Base-by-base conservation (phyloP, 176 grass and related monocot species). In the Phoenix roebelenii region DNA sequence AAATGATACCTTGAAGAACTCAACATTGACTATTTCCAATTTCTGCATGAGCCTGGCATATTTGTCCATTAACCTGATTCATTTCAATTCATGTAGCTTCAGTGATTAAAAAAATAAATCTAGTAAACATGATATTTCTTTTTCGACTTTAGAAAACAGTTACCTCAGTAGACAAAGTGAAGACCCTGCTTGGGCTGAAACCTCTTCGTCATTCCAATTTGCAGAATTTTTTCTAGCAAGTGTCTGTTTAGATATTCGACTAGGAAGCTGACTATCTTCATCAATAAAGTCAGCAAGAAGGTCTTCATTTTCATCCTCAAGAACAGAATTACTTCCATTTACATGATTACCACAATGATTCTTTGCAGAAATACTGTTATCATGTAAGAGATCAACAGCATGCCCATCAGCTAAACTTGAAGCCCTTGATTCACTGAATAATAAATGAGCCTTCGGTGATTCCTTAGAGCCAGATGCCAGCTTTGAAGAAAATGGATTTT, bases 201-300 rank as follows among this genome's bases (percentile, higher is more conserved):
- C 82, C 30, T 97, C 92, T 51, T 83, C 92, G 56, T 82, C 84
- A 74, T 85, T 85, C 83, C 86, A 87, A 50, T 72, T 71, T 53
- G 83, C 68, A 61, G 54, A 80, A 70, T 68, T 80, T 39, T 77
- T 76, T 75, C 83, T 83, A 28, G 70, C 74, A 56, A 79, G 78
- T 75, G 71, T 88, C n/a, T 84, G 52, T 80, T 85, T 91, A 29
- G 75, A 71, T 74, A 82, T 85, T 62, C 87, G 79, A 74, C 92
- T 97, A 20, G 92, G 92, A 70, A 97, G 83, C 63, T 97, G 92
- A 72, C 92, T 97, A 66, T 97, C 92, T 81, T 97, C 92, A 67
- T 97, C 92, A 85, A 97, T 97, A 73, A 97, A 97, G 79, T 97
- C 92, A 7, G 92, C 92, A 15, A 97, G 83, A 86, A 97, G 85